These are phyloP conservation scores for Pueraria montana DNA, from an alignment of 306 rosid species.

Conservation along the genomic window DNA sequence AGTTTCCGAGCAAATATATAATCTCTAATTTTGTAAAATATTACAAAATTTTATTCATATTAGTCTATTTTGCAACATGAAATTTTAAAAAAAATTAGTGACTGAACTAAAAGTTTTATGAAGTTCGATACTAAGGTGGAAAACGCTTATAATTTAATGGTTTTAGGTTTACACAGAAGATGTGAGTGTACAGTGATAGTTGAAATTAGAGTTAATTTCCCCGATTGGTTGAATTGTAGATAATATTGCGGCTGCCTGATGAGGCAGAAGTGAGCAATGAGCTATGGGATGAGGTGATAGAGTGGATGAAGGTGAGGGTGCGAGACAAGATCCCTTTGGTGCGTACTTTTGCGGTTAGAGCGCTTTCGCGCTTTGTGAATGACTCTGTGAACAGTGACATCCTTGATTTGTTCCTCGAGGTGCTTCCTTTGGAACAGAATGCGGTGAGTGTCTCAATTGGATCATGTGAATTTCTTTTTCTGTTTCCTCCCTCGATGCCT, in stretches of 20 bases:
- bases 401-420: slow-evolving; percentile 78
- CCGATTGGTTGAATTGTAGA: slow-evolving; percentile 58
- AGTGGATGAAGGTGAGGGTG: slow-evolving; percentile 80
- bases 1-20: neutral
- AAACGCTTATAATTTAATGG: neutral
- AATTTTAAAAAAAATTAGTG: neutral
- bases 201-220: neutral
- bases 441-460: slow-evolving; percentile 65
- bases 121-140: neutral
- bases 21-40: neutral
- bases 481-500: neutral
- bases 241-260: slow-evolving; percentile 89
- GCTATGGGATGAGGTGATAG: slow-evolving; percentile 90
- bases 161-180: neutral
- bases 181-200: neutral
- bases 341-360: slow-evolving; percentile 89
- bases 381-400: slow-evolving; percentile 83
- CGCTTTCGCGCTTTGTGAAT: slow-evolving; percentile 93
- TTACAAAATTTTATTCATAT: neutral
- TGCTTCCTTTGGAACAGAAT: slow-evolving; percentile 78
- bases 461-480: slow-evolving; percentile 12
- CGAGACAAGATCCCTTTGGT: slow-evolving; percentile 77
- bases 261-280: slow-evolving; percentile 92
- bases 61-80: neutral
- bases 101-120: neutral